These are phyloP conservation scores for Psophocarpus tetragonolobus DNA, from an alignment of 306 rosid genomes.

Conservation along the genomic window DNA sequence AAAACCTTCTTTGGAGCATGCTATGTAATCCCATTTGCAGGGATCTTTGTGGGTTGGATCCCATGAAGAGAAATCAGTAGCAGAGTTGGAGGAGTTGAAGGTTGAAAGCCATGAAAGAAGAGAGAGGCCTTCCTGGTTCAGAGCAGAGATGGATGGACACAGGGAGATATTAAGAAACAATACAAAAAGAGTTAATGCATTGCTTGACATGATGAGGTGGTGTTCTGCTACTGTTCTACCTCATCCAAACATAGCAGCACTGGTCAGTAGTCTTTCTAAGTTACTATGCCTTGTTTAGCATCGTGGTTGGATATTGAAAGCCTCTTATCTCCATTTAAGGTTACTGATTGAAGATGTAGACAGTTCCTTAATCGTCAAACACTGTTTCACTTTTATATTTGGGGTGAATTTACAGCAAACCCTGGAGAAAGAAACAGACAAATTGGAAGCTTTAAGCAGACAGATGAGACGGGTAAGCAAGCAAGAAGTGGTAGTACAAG, in stretches of 20 bases:
- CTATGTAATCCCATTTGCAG: conserved; percentile 83
- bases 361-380: conserved; percentile 29
- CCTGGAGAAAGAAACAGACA: conserved; percentile 42
- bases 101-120: conserved; percentile 91
- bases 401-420: conserved; percentile 24
- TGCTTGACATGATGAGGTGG: conserved; percentile 63
- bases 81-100: conserved; percentile 66
- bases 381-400: conserved; percentile 32
- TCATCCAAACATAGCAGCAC: conserved; percentile 51
- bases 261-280: conserved; percentile 40
- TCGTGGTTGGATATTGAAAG: conserved; percentile 36
- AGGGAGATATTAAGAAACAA: conserved; percentile 61
- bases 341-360: conserved; percentile 42
- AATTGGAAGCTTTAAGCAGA: conserved; percentile 24
- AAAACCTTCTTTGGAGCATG: conserved; percentile 61
- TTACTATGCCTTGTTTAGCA: conserved; percentile 45
- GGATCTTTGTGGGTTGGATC: conserved; percentile 63
- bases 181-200: conserved; percentile 55
- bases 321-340: conserved; percentile 33
- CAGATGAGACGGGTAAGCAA: conserved; percentile 10
- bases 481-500: conserved; percentile 14
- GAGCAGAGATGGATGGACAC: conserved; percentile 58
- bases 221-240: conserved; percentile 52
- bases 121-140: conserved; percentile 88
- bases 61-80: conserved; percentile 82